Evolutionary conservation across 2,329 filamentous ascomycete species (phyloP), one percentile per base, ranked within the genome.

Genomic region (Fulvia fulva): DNA sequence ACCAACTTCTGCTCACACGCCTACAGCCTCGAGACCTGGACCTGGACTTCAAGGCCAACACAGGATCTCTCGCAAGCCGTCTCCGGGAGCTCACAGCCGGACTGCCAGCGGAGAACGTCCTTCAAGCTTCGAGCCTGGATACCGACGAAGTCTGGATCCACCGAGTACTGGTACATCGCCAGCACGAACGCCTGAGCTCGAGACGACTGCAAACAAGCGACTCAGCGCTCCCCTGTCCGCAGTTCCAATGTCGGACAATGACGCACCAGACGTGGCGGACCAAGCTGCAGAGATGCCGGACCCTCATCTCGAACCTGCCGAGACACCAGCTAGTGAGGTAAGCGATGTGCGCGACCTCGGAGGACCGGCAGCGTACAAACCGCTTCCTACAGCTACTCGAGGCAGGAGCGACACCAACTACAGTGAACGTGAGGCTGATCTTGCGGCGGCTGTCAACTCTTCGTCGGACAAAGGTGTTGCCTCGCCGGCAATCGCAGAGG

Each of bases 91-190:
- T 16, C 77, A 78, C 59, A 73, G 71, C 37, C 73, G 75, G 53
- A 74, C 75, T 56, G 57, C 70, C n/a, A 77, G 73, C 12, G 70
- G 61, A 51, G 68, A 71, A 22, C 47, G 44, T 32, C 56, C 59
- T n/a, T 49, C 59, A 16, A 58, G 55, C 32, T 80, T 84, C 60
- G 78, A 79, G 30, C 76, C 78, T 30, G 82, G 81, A 11, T 82
- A 83, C 69, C 78, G 82, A 53, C 79, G 82, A 47, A 81, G 83
- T 65, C 68, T 87, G 53, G 82, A 81, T 57, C 80, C 83, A 34
- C 84, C 85, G 3, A 83, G 78, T 59, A 77, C 79, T 19, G 80
- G 78, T 45, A 84, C 84, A 57, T 87, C 83, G 57, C 84, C 85
- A 30, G 84, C 83, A n/a, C 80, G 81, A 50, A 81, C 78, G 30